Conservation (phyloP, 495 filamentous ascomycete species). For the Parmelia sp. region DNA sequence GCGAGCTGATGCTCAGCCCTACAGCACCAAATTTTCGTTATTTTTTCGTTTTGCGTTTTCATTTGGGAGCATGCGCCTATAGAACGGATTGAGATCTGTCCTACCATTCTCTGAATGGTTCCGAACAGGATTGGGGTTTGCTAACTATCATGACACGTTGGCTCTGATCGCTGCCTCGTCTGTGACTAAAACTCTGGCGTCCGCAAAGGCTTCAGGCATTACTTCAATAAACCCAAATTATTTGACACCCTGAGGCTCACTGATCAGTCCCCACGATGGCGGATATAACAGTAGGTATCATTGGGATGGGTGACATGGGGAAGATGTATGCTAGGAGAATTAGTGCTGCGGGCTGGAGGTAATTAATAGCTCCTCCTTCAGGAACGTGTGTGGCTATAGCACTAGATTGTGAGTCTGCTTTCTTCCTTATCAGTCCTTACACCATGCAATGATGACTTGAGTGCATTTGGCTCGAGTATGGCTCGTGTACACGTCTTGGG, state of each 20-base stretch:
- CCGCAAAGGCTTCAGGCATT: background rate
- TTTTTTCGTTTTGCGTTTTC: too few relatives aligned
- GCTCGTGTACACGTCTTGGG: conserved; percentile 35
- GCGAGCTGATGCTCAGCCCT: conserved; percentile 4
- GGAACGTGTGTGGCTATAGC: background rate
- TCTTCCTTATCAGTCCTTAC: conserved; percentile 23
- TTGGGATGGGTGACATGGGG: conserved; percentile 99
- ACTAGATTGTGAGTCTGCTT: conserved; percentile 31
- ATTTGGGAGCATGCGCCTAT: background rate
- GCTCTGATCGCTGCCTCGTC: background rate
- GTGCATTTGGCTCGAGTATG: conserved; percentile 99
- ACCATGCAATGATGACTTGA: conserved; percentile 85
- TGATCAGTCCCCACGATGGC: background rate
- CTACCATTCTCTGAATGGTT: background rate
- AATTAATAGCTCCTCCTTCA: conserved; percentile 28
- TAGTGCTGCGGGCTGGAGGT: conserved; percentile 93
- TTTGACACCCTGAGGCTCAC: background rate
- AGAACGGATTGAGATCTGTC: too few relatives aligned
- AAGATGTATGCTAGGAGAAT: conserved; percentile 94
- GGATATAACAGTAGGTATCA: conserved; percentile 63
- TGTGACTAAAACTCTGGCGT: background rate
- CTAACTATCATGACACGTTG: background rate
- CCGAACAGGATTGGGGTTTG: background rate
- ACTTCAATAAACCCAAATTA: background rate
- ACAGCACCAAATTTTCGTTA: too few relatives aligned